Conservation (phyloP, 2,329 filamentous ascomycete species). For the Alternaria viburni region DNA sequence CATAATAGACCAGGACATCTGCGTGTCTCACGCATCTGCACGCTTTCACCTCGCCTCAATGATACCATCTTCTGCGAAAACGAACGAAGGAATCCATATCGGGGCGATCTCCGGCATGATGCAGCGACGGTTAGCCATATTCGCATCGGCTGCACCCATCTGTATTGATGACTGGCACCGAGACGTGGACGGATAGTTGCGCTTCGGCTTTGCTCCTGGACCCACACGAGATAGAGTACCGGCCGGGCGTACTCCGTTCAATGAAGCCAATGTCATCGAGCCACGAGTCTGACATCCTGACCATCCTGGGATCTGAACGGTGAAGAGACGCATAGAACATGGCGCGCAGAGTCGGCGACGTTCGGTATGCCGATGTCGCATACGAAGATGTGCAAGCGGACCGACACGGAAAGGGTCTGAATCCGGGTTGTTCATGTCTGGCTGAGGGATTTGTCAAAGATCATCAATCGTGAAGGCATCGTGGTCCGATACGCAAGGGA, state of each 20-base stretch:
- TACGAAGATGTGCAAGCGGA: conserved; percentile 5
- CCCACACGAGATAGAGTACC: not conserved
- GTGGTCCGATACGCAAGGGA: not conserved
- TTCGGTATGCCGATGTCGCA: conserved; percentile 29
- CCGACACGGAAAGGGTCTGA: conserved; percentile 6
- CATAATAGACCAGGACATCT: conserved; percentile 4
- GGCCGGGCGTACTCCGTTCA: not conserved
- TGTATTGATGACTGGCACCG: not conserved
- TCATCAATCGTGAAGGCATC: not conserved
- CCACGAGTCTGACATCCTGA: not conserved
- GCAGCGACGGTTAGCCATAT: conserved; percentile 3
- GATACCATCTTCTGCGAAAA: not conserved
- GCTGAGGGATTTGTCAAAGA: not conserved
- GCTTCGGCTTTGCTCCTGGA: conserved; percentile 1
- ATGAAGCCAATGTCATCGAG: conserved; percentile 1
- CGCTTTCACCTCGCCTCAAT: not conserved
- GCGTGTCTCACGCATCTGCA: conserved; percentile 3
- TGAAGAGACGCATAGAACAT: not conserved
- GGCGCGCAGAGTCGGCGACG: not conserved
- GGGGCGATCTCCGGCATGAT: not conserved
- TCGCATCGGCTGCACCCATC: not conserved
- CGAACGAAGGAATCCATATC: not conserved
- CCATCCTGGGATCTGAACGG: not conserved
- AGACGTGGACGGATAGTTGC: not conserved
- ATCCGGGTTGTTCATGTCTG: not conserved